These are phyloP conservation scores for Chamaecyparis obtusa DNA, from an alignment of 75 land plant genomes.

Conservation along the genomic window DNA sequence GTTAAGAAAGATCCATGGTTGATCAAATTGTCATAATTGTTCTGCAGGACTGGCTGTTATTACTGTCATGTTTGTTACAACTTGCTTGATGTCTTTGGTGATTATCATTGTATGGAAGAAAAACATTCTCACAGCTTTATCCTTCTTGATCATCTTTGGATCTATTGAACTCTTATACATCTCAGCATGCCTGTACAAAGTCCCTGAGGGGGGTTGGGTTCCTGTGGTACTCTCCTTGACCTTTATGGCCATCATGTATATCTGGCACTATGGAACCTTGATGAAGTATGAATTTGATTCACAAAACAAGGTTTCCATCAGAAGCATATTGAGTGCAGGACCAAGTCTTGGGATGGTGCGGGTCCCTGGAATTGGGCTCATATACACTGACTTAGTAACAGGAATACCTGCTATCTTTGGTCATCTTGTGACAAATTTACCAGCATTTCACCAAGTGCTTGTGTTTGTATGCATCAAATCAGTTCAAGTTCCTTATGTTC, in stretches of 20 bases:
- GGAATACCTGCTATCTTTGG: slow-evolving; percentile 61
- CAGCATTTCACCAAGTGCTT: slow-evolving; percentile 63
- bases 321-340: slow-evolving; percentile 42
- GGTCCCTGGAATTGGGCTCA: slow-evolving; percentile 70
- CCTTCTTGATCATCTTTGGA: slow-evolving; percentile 58
- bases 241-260: slow-evolving; percentile 51
- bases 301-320: slow-evolving; percentile 56
- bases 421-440: slow-evolving; percentile 64
- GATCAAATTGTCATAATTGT: slow-evolving; percentile 2
- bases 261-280: slow-evolving; percentile 68
- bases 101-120: slow-evolving; percentile 59
- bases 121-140: slow-evolving; percentile 22
- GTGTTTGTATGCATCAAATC: slow-evolving; percentile 64
- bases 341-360: slow-evolving; percentile 66
- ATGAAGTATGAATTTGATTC: slow-evolving; percentile 44
- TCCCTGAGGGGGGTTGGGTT: slow-evolving; percentile 67
- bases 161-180: slow-evolving; percentile 53
- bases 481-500: slow-evolving; percentile 76
- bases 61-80: slow-evolving; percentile 69
- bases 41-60: slow-evolving; percentile 62
- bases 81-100: slow-evolving; percentile 64
- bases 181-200: slow-evolving; percentile 50
- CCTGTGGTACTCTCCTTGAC: slow-evolving; percentile 47
- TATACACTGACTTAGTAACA: slow-evolving; percentile 47
- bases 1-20: background rate